These are phyloP conservation scores for Diaporthe capsici DNA, from an alignment of 2,329 filamentous ascomycete species.

Conservation along the genomic window DNA sequence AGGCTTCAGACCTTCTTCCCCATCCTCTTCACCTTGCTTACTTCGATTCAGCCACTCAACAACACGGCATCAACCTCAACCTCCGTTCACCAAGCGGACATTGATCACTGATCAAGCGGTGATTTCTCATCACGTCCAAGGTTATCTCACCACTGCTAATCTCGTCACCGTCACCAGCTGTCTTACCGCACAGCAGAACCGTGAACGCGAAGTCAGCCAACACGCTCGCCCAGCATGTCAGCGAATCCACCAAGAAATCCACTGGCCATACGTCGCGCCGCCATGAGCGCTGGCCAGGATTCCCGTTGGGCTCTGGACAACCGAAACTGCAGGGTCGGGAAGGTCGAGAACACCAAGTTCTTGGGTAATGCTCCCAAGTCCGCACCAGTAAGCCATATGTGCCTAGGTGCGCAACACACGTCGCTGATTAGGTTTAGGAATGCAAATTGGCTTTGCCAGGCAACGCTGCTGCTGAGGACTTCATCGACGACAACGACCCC, in stretches of 20 bases:
- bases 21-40: neutral
- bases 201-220: neutral
- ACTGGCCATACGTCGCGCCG: neutral
- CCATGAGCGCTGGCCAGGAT: neutral
- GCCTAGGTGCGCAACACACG: neutral
- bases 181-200: neutral
- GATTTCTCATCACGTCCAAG: neutral
- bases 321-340: neutral
- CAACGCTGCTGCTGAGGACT: constrained; percentile 9
- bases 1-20: neutral
- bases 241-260: neutral
- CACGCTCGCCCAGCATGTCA: neutral
- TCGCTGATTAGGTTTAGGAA: constrained; percentile 22
- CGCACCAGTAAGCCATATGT: neutral
- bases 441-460: constrained; percentile 29
- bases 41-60: neutral
- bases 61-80: neutral
- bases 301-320: neutral
- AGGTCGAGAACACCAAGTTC: constrained; percentile 26
- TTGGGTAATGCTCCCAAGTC: constrained; percentile 10
- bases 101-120: neutral
- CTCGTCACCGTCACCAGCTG: neutral
- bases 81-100: neutral
- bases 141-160: neutral
- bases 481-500: constrained; percentile 26